Conservation (phyloP, 2,329 filamentous ascomycete species). For the Cercospora nicotianae region DNA sequence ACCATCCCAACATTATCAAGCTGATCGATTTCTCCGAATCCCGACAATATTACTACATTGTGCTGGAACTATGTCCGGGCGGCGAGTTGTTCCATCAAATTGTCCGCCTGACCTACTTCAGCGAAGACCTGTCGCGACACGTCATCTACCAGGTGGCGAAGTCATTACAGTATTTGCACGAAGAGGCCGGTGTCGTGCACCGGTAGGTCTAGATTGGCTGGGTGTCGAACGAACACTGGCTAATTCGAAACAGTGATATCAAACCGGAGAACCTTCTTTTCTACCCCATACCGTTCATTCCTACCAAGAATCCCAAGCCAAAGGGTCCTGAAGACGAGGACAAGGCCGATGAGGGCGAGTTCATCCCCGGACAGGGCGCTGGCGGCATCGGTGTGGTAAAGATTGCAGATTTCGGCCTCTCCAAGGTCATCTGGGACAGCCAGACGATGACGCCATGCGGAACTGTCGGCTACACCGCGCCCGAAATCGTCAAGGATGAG, state of each 20-base stretch:
- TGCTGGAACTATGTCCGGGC: conserved; percentile 90
- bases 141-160: conserved; percentile 95
- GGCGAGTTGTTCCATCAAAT: conserved; percentile 99
- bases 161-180: conserved; percentile 89
- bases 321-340: conserved; percentile 88
- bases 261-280: conserved; percentile 98
- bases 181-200: conserved; percentile 93
- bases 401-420: conserved; percentile 95
- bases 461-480: conserved; percentile 95
- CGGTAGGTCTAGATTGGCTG: conserved; percentile 61
- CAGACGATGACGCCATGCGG: conserved; percentile 99
- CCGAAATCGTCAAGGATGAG: conserved; percentile 98
- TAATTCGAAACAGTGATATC: conserved; percentile 71
- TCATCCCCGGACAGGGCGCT: conserved; percentile 73
- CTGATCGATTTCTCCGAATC: conserved; percentile 93
- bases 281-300: conserved; percentile 78
- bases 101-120: conserved; percentile 96
- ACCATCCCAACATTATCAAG: conserved; percentile 94
- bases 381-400: conserved; percentile 95
- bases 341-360: conserved; percentile 95
- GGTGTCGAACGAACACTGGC: conserved; percentile 12
- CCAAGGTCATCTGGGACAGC: conserved; percentile 97
- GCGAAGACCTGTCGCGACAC: conserved; percentile 89
- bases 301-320: conserved; percentile 77
- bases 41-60: conserved; percentile 93